Conservation (phyloP, 495 filamentous ascomycete species). For the Xylaria intraflava region DNA sequence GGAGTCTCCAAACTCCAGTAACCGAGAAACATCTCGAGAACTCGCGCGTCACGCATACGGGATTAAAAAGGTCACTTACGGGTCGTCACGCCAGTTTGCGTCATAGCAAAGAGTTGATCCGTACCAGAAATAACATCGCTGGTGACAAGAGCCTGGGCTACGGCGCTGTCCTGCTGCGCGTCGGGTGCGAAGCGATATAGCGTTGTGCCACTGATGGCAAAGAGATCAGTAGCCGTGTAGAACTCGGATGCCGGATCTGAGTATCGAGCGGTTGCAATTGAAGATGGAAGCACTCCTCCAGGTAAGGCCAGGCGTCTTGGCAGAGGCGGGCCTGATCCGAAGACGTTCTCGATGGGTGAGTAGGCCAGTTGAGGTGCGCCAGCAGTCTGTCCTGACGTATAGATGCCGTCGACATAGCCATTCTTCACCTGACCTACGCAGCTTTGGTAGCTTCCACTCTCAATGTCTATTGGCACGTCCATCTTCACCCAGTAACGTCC, state of each 20-base stretch:
- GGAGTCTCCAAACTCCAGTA: no score
- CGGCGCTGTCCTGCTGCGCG: neutral
- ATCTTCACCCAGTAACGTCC: neutral
- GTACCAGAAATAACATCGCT: slow-evolving; percentile 3
- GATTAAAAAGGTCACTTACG: neutral
- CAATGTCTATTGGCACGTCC: neutral
- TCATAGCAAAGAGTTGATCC: slow-evolving; percentile 2
- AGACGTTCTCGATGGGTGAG: neutral
- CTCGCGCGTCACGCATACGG: neutral
- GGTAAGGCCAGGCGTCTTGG: slow-evolving; percentile 3
- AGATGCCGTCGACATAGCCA: slow-evolving; percentile 2
- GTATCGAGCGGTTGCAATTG: slow-evolving; percentile 7
- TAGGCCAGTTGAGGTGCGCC: slow-evolving; percentile 5
- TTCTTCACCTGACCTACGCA: neutral
- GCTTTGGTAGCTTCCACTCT: slow-evolving; percentile 2
- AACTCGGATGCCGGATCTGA: neutral
- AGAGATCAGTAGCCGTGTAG: slow-evolving; percentile 3
- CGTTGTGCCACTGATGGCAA: neutral
- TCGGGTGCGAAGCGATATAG: slow-evolving; percentile 4
- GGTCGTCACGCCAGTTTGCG: slow-evolving; percentile 1
- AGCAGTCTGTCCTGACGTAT: neutral
- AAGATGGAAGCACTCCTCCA: neutral
- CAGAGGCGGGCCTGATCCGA: neutral
- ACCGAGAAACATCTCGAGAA: neutral
- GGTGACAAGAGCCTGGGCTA: neutral